A percentile compares a stretch with the other conserved stretches of the same genome.
These are phyloP conservation scores for Amanita jacksonii DNA, from an alignment of 768 basidiomycete genomes.

Conservation along the genomic window DNA sequence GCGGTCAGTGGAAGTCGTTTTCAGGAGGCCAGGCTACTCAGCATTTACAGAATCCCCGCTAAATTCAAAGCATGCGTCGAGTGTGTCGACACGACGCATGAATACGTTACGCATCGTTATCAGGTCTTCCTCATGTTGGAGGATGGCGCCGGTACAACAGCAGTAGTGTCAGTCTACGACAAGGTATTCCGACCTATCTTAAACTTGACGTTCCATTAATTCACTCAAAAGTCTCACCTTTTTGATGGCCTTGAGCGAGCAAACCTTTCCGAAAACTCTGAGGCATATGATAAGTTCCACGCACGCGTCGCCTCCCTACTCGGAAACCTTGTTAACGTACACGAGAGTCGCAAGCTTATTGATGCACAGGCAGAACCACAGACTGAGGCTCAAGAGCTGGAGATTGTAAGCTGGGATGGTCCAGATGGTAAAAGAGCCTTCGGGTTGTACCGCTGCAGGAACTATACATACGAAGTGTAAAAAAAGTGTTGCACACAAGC, in stretches of 20 bases:
- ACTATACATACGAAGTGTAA: neutral
- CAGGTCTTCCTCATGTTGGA: constrained; percentile 40
- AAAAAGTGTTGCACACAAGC: no score
- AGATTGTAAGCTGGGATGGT: constrained; percentile 4
- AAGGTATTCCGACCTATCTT: constrained; percentile 20
- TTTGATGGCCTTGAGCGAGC: constrained; percentile 35
- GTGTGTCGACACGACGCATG: constrained; percentile 45
- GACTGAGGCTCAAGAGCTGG: neutral
- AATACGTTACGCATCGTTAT: constrained; percentile 38
- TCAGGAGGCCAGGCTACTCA: constrained; percentile 1
- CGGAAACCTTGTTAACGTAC: constrained; percentile 36
- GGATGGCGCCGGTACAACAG: constrained; percentile 33
- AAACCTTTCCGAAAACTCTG: constrained; percentile 32
- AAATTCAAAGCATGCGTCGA: constrained; percentile 34
- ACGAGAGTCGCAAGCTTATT: constrained; percentile 17
- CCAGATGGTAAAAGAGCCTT: neutral
- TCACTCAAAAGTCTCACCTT: constrained; percentile 31
- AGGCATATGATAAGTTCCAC: constrained; percentile 27
- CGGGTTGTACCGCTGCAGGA: neutral
- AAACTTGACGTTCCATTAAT: neutral
- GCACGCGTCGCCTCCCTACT: constrained; percentile 35
- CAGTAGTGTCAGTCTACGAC: constrained; percentile 41
- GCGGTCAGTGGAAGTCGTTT: constrained; percentile 27
- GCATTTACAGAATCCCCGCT: constrained; percentile 30
- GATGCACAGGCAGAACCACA: constrained; percentile 1